These are phyloP conservation scores for Solanum etuberosum DNA, from an alignment of 257 asterid species.

Conservation along the genomic window DNA sequence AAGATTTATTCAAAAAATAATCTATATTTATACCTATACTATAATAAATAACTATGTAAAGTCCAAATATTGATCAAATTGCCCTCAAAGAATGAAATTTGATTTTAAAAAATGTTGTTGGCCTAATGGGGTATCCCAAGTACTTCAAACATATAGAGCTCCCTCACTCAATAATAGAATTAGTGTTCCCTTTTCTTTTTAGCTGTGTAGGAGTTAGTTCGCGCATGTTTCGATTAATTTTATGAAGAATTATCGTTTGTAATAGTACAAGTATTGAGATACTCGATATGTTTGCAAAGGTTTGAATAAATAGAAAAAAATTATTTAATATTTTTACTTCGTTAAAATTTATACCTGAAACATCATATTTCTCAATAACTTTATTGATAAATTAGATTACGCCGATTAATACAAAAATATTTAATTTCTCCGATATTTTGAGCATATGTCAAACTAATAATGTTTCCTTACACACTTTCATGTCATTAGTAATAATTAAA, in stretches of 20 bases:
- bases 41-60: neutral
- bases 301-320: too few relatives aligned
- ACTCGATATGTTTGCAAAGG: too few relatives aligned
- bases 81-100: neutral
- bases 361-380: neutral
- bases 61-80: neutral
- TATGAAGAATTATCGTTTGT: neutral
- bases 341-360: too few relatives aligned
- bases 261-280: neutral
- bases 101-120: neutral
- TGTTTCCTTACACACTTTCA: neutral
- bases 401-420: rapidly evolving
- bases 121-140: neutral
- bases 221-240: neutral
- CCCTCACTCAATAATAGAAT: neutral
- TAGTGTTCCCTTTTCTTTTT: too few relatives aligned
- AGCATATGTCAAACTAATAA: neutral
- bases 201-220: too few relatives aligned
- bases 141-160: neutral
- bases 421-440: neutral
- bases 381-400: neutral
- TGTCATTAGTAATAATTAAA: neutral
- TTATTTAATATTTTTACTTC: too few relatives aligned
- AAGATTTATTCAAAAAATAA: too few relatives aligned
- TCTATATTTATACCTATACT: too few relatives aligned